These are phyloP conservation scores for Agaricus blazei DNA, from an alignment of 768 basidiomycete genomes.

Conservation along the genomic window DNA sequence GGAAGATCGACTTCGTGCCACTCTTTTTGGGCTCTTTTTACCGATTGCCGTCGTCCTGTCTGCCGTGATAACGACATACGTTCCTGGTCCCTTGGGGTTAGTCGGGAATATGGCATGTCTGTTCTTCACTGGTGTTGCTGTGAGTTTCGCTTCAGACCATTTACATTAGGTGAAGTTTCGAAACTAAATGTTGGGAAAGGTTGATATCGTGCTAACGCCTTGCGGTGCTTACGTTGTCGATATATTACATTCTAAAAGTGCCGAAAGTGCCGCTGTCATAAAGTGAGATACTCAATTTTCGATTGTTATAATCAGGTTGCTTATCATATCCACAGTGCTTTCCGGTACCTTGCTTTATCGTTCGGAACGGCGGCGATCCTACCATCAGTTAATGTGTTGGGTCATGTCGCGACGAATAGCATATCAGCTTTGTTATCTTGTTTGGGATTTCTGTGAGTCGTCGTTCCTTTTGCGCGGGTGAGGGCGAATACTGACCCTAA, in stretches of 20 bases:
- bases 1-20: slow-evolving; percentile 60
- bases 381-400: slow-evolving; percentile 49
- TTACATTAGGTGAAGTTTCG: not conserved
- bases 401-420: slow-evolving; percentile 45
- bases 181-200: slow-evolving; percentile 27
- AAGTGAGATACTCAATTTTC: slow-evolving; percentile 29
- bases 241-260: slow-evolving; percentile 55
- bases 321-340: slow-evolving; percentile 28
- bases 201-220: slow-evolving; percentile 55
- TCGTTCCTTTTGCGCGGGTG: not conserved
- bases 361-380: slow-evolving; percentile 40
- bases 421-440: slow-evolving; percentile 40
- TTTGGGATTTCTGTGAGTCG: slow-evolving; percentile 48
- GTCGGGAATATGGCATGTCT: slow-evolving; percentile 15
- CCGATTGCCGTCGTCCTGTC: slow-evolving; percentile 47
- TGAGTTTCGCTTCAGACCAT: not conserved
- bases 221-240: slow-evolving; percentile 56
- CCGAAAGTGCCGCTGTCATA: slow-evolving; percentile 55
- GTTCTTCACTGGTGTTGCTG: slow-evolving; percentile 7
- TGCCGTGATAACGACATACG: slow-evolving; percentile 47
- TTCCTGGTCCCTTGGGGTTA: slow-evolving; percentile 43
- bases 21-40: slow-evolving; percentile 38
- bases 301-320: not conserved
- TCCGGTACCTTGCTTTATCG: slow-evolving; percentile 41
- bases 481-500: not conserved